Conservation (phyloP, 768 basidiomycete species). For the Amanita rimosa region DNA sequence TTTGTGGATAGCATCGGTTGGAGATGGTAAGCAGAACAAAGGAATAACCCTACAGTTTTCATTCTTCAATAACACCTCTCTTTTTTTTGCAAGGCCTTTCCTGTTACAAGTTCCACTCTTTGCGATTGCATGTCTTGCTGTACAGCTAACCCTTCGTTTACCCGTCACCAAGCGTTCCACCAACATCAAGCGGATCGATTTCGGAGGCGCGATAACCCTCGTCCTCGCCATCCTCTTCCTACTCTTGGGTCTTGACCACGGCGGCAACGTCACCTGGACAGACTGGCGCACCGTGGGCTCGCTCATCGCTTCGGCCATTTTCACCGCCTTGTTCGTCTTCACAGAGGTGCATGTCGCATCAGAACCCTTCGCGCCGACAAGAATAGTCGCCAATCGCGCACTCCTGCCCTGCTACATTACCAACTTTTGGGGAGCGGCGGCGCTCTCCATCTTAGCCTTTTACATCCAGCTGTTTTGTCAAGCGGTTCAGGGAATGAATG, state of each 20-base stretch:
- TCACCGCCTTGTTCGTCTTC: slow-evolving; percentile 26
- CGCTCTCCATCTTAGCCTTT: slow-evolving; percentile 35
- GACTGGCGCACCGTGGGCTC: slow-evolving; percentile 26
- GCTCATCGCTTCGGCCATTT: slow-evolving; percentile 21
- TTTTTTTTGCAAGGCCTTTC: slow-evolving; percentile 32
- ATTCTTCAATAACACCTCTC: neutral
- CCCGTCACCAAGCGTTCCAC: slow-evolving; percentile 27
- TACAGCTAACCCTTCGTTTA: slow-evolving; percentile 41
- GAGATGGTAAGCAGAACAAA: slow-evolving; percentile 35
- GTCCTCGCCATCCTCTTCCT: slow-evolving; percentile 45
- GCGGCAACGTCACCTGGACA: slow-evolving; percentile 37
- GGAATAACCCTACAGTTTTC: too few species aligned
- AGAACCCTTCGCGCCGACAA: slow-evolving; percentile 49
- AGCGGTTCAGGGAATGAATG: slow-evolving; percentile 36
- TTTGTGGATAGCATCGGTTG: slow-evolving; percentile 56
- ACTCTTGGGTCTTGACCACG: slow-evolving; percentile 45
- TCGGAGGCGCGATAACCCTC: slow-evolving; percentile 43
- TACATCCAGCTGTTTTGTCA: slow-evolving; percentile 47
- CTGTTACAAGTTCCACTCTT: slow-evolving; percentile 49
- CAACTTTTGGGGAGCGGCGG: slow-evolving; percentile 45
- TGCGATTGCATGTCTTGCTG: slow-evolving; percentile 43
- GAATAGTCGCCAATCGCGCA: slow-evolving; percentile 37
- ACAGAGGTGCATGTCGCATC: slow-evolving; percentile 38
- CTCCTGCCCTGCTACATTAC: slow-evolving; percentile 43
- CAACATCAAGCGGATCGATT: slow-evolving; percentile 54